Base-by-base conservation (phyloP, 768 basidiomycete species). In the Rhizopogon vinicolor region DNA sequence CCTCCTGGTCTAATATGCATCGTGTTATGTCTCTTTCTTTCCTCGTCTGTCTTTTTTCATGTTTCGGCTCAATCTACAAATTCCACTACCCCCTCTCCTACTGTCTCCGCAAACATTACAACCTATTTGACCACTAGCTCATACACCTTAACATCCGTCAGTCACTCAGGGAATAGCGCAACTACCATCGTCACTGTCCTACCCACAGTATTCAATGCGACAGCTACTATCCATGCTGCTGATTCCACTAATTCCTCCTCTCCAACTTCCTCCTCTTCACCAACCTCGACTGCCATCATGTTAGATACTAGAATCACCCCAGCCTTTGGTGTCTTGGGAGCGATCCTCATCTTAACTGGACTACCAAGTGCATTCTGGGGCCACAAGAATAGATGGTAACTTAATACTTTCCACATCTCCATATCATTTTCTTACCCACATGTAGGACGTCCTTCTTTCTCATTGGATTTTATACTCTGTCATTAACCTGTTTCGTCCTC, bases 371-470 rank as follows among this genome's bases (percentile, higher is more conserved):
- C 91, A 3, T 92, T 93, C 62, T 86, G 91, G 74, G 95, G 95
- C 19, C 93, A 94, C 74, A 96, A 96, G 79, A 95, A 97, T 69
- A 77, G 93, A 79, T 96, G 95, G 93, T 89, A 65, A 41, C 35
- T 51, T 28, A 46, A 50, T 19, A 19, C 18, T 19, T 25, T 46
- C 19, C 14, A 19, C 39, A 13, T 55, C 22, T 57, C 4, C 25
- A 25, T 25, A 44, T 55, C 58, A 14, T 18, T 53, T 53, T 19
- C 54, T 52, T 58, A 60, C 46, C 56, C 45, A 44, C 44, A 64
- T 60, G 44, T 67, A 93, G 92, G 91, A 90, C 91, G 18, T 94
- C 93, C 12, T 89, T 95, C 76, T 96, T 97, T 72, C 78, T 98
- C 63, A 87, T 91, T 58, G 91, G 93, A 41, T 93, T 93, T 72